Percentiles rank a stretch among this genome's conserved stretches.
phyloP scores from a whole-genome alignment of 345 rosid genomes.

The Murraya koenigii region DNA sequence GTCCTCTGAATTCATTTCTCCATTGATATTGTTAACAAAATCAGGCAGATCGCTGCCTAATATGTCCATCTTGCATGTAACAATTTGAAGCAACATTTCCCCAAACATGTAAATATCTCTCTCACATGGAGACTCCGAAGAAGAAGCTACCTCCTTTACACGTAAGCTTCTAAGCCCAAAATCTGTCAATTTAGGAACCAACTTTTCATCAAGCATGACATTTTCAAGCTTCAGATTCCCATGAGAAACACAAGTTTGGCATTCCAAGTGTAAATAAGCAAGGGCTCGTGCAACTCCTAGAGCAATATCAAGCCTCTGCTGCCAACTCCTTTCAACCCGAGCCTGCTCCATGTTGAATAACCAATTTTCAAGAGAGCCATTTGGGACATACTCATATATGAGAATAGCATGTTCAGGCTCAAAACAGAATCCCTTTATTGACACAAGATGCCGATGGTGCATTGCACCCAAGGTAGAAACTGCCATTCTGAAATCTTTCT shows the following conservation, averaged over 20 bases:
- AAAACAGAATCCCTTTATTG: slow-evolving; percentile 36
- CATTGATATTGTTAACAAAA: slow-evolving; percentile 4
- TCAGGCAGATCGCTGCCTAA: slow-evolving; percentile 11
- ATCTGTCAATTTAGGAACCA: slow-evolving; percentile 34
- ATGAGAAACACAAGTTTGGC: slow-evolving; percentile 31
- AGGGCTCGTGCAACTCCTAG: slow-evolving; percentile 39
- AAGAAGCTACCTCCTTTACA: slow-evolving; percentile 26
- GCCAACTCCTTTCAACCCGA: slow-evolving; percentile 21
- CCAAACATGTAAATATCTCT: slow-evolving; percentile 37
- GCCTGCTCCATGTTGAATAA: slow-evolving; percentile 16
- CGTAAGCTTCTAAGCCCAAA: slow-evolving; percentile 28
- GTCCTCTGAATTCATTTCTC: slow-evolving; percentile 20
- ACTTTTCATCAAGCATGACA: slow-evolving; percentile 34
- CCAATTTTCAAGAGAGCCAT: slow-evolving; percentile 35
- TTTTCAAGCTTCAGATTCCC: slow-evolving; percentile 38
- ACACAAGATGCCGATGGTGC: slow-evolving; percentile 38
- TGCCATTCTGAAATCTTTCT: slow-evolving; percentile 29
- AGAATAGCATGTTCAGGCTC: slow-evolving; percentile 22
- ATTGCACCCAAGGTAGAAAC: slow-evolving; percentile 35
- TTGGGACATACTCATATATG: slow-evolving; percentile 22
- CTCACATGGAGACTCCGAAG: slow-evolving; percentile 29
- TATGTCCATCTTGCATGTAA: slow-evolving; percentile 25
- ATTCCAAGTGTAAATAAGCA: slow-evolving; percentile 38
- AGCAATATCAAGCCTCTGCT: slow-evolving; percentile 35
- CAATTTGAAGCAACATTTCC: slow-evolving; percentile 35